Percentiles rank a stretch among this genome's conserved stretches.
These are phyloP conservation scores for Globisporangium nodosum DNA, from an alignment of 352 stramenopile genomes.

Conservation along the genomic window DNA sequence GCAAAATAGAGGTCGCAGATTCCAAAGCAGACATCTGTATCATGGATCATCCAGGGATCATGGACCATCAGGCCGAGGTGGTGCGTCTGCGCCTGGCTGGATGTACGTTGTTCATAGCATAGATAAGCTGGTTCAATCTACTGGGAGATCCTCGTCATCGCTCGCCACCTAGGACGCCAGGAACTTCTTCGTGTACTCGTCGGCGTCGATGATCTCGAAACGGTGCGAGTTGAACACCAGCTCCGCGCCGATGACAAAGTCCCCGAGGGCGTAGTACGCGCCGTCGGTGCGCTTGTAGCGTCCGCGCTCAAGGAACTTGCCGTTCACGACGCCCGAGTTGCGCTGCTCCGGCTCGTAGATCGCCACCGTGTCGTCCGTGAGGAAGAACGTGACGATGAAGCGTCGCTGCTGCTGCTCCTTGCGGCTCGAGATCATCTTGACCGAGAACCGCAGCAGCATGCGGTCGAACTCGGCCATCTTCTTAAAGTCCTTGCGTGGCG, in stretches of 20 bases:
- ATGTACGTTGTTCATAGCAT: not conserved
- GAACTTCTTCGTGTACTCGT: constrained; percentile 85
- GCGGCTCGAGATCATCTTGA: constrained; percentile 61
- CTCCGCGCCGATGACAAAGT: constrained; percentile 57
- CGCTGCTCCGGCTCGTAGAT: constrained; percentile 77
- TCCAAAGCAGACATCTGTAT: too few species aligned
- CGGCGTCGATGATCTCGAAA: constrained; percentile 71
- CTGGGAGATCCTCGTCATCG: not conserved
- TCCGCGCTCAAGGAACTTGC: constrained; percentile 82
- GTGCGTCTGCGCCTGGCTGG: too few species aligned
- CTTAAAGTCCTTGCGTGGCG: constrained; percentile 74
- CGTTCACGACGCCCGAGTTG: constrained; percentile 78
- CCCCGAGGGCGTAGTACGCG: constrained; percentile 42
- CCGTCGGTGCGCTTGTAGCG: constrained; percentile 61
- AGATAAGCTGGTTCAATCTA: not conserved
- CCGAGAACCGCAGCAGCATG: constrained; percentile 71
- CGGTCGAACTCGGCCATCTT: constrained; percentile 75
- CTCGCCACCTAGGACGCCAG: constrained; percentile 33
- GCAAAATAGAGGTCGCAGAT: too few species aligned
- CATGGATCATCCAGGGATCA: too few species aligned
- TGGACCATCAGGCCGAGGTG: too few species aligned
- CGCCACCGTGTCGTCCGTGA: constrained; percentile 67
- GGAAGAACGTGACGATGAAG: constrained; percentile 81
- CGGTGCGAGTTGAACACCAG: constrained; percentile 61
- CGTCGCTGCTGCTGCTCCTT: constrained; percentile 73